Conservation (phyloP, 2,329 filamentous ascomycete species). For the Ceratocystis lukuohia region DNA sequence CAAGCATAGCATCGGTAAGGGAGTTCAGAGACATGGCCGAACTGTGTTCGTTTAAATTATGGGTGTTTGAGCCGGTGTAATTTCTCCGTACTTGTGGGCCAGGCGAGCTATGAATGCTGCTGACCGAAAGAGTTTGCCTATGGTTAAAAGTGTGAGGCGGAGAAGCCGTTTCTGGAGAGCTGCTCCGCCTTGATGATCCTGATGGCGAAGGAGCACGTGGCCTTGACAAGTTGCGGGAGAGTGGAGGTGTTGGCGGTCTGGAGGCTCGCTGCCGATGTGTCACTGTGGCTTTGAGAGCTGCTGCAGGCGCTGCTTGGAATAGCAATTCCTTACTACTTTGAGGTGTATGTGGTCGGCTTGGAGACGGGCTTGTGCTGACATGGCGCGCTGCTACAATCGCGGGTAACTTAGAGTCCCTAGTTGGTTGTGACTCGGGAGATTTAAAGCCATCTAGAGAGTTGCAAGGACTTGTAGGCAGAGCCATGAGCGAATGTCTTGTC, state of each 20-base stretch:
- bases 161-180: constrained; percentile 21
- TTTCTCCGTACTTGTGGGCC: constrained; percentile 19
- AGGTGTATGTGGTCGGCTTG: constrained; percentile 13
- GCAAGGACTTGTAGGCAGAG: neutral
- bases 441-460: neutral
- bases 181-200: constrained; percentile 27
- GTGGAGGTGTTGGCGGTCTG: constrained; percentile 17
- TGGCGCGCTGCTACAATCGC: constrained; percentile 10
- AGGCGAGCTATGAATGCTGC: constrained; percentile 12
- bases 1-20: constrained; percentile 61
- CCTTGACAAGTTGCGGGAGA: constrained; percentile 18
- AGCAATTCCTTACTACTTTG: neutral
- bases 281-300: neutral
- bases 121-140: constrained; percentile 18
- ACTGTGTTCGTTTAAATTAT: neutral
- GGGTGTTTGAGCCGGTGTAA: neutral
- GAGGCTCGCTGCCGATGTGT: constrained; percentile 14
- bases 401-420: neutral
- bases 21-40: constrained; percentile 43
- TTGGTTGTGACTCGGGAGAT: neutral
- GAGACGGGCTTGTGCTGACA: constrained; percentile 12
- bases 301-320: neutral
- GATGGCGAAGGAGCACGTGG: constrained; percentile 17
- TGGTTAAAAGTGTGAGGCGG: constrained; percentile 24
- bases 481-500: neutral